Percentiles rank a stretch among this genome's conserved stretches.
These are phyloP conservation scores for Trichosporon sp. DNA, from an alignment of 1,284 basidiomycete species.

Conservation along the genomic window DNA sequence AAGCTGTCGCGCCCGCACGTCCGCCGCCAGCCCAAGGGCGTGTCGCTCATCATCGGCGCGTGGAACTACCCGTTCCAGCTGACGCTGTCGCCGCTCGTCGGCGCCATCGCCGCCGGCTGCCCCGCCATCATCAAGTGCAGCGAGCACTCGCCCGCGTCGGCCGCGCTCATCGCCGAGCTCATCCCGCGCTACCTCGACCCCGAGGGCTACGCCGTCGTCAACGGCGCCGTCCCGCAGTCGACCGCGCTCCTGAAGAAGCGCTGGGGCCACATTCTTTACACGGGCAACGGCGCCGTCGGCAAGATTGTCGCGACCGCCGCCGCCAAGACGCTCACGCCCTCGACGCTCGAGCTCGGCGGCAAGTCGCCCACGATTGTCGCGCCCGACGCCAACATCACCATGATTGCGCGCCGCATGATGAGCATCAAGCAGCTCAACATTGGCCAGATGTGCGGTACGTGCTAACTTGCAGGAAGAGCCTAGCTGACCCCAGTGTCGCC, in stretches of 20 bases:
- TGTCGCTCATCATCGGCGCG: conserved; percentile 54
- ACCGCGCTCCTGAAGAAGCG: conserved; percentile 71
- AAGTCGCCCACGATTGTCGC: conserved; percentile 82
- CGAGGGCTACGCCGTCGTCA: conserved; percentile 65
- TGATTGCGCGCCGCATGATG: conserved; percentile 54
- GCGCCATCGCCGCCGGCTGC: conserved; percentile 76
- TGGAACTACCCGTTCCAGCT: conserved; percentile 59
- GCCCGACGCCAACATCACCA: conserved; percentile 54
- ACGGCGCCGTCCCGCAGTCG: conserved; percentile 70
- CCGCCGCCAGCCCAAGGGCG: conserved; percentile 71
- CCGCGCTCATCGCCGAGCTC: conserved; percentile 66
- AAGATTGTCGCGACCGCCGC: conserved; percentile 75
- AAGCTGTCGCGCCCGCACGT: conserved; percentile 61
- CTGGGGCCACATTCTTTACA: conserved; percentile 78
- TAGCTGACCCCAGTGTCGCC: conserved; percentile 54
- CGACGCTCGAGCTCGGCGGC: conserved; percentile 71
- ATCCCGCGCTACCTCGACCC: conserved; percentile 75
- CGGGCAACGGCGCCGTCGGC: conserved; percentile 65
- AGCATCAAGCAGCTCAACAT: conserved; percentile 76
- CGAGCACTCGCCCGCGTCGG: conserved; percentile 66
- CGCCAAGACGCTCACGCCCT: conserved; percentile 77
- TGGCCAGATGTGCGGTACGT: conserved; percentile 57
- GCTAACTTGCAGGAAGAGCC: too few relatives aligned
- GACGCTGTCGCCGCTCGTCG: conserved; percentile 58
- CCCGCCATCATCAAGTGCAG: conserved; percentile 73